Conservation (phyloP, 2,329 filamentous ascomycete species). For the Pezicula rhizophila region DNA sequence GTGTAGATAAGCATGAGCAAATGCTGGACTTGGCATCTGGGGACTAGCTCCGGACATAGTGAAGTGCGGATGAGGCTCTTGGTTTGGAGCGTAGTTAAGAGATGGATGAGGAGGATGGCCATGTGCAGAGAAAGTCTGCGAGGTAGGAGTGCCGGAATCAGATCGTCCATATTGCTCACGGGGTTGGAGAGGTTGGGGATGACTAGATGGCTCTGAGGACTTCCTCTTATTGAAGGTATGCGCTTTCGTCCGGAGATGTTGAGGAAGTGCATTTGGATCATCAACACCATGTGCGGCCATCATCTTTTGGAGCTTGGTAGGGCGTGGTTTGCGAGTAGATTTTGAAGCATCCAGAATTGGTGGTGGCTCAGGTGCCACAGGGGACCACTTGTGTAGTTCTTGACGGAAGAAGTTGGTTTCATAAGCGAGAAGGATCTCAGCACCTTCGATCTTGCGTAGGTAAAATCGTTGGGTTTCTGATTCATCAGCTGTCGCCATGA, state of each 20-base stretch:
- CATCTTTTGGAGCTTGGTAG: conserved; percentile 94
- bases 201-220: conserved; percentile 22
- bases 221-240: conserved; percentile 26
- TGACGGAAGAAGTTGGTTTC: conserved; percentile 99
- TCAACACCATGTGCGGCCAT: conserved; percentile 83
- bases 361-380: conserved; percentile 79
- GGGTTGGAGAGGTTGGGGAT: conserved; percentile 23
- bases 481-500: conserved; percentile 77
- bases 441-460: conserved; percentile 92
- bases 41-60: conserved; percentile 14
- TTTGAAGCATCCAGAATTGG: conserved; percentile 81
- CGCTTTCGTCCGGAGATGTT: conserved; percentile 42
- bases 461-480: conserved; percentile 90
- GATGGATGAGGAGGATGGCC: conserved; percentile 22
- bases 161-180: conserved; percentile 22
- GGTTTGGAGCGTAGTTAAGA: conserved; percentile 15
- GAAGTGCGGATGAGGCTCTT: conserved; percentile 21
- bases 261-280: conserved; percentile 83
- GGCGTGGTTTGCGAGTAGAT: conserved; percentile 89
- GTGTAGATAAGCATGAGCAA: conserved; percentile 25
- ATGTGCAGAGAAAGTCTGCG: conserved; percentile 20
- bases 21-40: conserved; percentile 18
- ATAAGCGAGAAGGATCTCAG: conserved; percentile 81
- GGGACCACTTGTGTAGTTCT: conserved; percentile 90
- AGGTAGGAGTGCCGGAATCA: conserved; percentile 23